Evolutionary conservation across 2,329 filamentous ascomycete genomes (phyloP), one percentile per base, ranked within the genome.

Genomic region (Penicillium sp.): DNA sequence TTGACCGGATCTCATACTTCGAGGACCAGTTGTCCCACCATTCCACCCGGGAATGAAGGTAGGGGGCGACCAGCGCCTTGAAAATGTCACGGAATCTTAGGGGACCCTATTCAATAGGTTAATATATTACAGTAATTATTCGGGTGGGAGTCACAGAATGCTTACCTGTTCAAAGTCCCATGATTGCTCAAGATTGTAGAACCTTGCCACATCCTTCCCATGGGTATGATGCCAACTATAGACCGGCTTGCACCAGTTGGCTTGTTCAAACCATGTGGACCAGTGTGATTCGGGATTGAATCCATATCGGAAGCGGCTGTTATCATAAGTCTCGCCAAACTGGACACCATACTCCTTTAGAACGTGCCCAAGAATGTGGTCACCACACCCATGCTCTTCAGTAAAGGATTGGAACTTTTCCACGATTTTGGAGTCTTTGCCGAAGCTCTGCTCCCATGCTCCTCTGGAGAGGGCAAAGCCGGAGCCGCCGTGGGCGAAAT

Each of bases 401-500:
- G 61, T 64, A 23, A 63, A 65, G 5, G 44, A 56, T 52, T 83
- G 81, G 59, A 74, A 84, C 51, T 72, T 70, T 45, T 80, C 78
- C 5, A 73, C 80, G 7, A 83, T 67, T 2, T 74, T 72, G 1
- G 70, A 67, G 36, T 80, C 73, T 29, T 75, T 72, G 66, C 75
- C 6, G 71, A 74, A 52, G 80, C 77, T 49, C 52, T 73, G 70
- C 48, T 77, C 68, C 77, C 87, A 81, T 2, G 83, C 79, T 1
- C 77, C 79, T 31, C 79, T 72, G 21, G 81, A 83, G 21, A 85
- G 59, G 2, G 61, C 62, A 43, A 66, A 84, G 2, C 83, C 83
- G 28, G 79, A 81, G 3, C 83, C 83, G 3, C 83, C 83, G 58
- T 85, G 82, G 2, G 73, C 82, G 55, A 85, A 85, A 13, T 71